phyloP scores from a whole-genome alignment of 495 filamentous ascomycete genomes.

The Penicillium canescens region DNA sequence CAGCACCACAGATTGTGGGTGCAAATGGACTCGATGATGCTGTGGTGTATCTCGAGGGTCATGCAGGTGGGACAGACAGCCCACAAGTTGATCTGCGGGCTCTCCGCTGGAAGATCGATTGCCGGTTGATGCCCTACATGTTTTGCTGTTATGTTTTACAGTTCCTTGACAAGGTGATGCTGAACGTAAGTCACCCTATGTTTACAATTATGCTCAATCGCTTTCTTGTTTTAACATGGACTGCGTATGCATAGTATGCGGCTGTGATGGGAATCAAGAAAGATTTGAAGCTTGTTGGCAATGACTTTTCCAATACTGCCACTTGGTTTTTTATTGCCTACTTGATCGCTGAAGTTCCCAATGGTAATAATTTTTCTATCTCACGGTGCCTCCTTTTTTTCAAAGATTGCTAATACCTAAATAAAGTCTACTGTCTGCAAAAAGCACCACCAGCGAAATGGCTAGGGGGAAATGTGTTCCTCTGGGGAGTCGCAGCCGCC shows the following conservation, averaged over 20 bases:
- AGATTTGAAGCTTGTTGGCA: slow-evolving; percentile 47
- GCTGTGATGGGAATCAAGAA: slow-evolving; percentile 56
- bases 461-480: slow-evolving; percentile 49
- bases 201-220: neutral
- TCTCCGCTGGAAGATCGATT: slow-evolving; percentile 47
- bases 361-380: slow-evolving; percentile 35
- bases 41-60: slow-evolving; percentile 32
- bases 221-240: neutral
- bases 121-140: slow-evolving; percentile 54
- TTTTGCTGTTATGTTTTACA: slow-evolving; percentile 64
- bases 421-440: slow-evolving; percentile 36
- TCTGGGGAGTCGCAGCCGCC: slow-evolving; percentile 46
- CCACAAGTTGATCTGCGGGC: slow-evolving; percentile 17
- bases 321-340: slow-evolving; percentile 58
- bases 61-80: slow-evolving; percentile 6
- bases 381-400: slow-evolving; percentile 1
- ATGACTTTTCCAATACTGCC: slow-evolving; percentile 55
- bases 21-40: slow-evolving; percentile 32
- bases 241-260: slow-evolving; percentile 39
- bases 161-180: slow-evolving; percentile 65
- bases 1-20: neutral
- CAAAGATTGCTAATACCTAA: neutral
- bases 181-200: slow-evolving; percentile 49
- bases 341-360: slow-evolving; percentile 53
- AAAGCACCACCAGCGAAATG: slow-evolving; percentile 53